A percentile compares a stretch with the other conserved stretches of the same genome.
These are phyloP conservation scores for Tylopilus vinaceipallidus DNA, from an alignment of 768 basidiomycete species.

Conservation along the genomic window DNA sequence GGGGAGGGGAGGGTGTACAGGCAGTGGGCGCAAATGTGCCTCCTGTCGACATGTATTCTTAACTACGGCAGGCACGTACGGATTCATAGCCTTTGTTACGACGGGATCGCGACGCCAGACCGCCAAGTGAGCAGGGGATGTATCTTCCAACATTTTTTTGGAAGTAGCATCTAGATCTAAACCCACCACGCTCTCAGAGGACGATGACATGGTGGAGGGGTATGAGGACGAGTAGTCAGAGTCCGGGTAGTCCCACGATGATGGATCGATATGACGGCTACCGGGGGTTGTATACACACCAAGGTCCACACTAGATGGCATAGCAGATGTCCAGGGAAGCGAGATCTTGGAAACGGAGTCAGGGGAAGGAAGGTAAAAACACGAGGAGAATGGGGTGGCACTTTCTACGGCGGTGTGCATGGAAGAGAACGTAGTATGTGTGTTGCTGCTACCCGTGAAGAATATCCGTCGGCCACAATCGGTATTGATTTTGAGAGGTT, in stretches of 20 bases:
- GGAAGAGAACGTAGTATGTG: constrained; percentile 49
- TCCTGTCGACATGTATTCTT: constrained; percentile 29
- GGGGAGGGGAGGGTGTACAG: constrained; percentile 12
- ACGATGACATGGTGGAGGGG: constrained; percentile 42
- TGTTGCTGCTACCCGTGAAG: constrained; percentile 42
- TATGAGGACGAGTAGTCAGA: constrained; percentile 49
- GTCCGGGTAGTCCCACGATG: constrained; percentile 45
- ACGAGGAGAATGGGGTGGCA: constrained; percentile 56
- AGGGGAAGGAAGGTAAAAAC: constrained; percentile 51
- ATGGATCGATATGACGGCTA: constrained; percentile 52
- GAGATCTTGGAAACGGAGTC: constrained; percentile 39
- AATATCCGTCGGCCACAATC: constrained; percentile 35
- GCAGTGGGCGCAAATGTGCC: constrained; percentile 10
- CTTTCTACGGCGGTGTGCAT: constrained; percentile 76
- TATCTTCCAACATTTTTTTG: constrained; percentile 31
- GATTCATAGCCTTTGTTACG: constrained; percentile 25
- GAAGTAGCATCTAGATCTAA: constrained; percentile 32
- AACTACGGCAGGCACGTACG: constrained; percentile 25
- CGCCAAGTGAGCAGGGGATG: constrained; percentile 29
- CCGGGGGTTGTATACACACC: constrained; percentile 40
- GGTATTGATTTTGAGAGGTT: constrained; percentile 62
- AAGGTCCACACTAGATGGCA: constrained; percentile 40
- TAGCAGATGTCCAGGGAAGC: constrained; percentile 31
- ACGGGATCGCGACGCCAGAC: constrained; percentile 33
- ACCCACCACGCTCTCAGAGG: constrained; percentile 35